A percentile compares a stretch with the other conserved stretches of the same genome.
These are phyloP conservation scores for Phaffia australis DNA, from an alignment of 768 basidiomycete species.

Conservation along the genomic window DNA sequence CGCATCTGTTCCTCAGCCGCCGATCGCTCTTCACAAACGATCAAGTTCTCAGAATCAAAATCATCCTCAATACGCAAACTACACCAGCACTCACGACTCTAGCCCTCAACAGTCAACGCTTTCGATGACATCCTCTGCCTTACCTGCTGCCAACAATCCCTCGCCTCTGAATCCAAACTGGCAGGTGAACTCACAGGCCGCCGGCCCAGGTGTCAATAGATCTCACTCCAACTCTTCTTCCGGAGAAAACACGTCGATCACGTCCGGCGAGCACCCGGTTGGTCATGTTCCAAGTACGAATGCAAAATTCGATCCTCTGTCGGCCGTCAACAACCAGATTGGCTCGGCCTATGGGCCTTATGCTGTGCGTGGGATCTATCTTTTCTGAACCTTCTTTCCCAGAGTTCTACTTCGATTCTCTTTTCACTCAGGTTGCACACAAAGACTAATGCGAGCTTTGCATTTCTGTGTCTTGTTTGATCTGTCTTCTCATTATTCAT, in stretches of 20 bases:
- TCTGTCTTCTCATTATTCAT: not conserved
- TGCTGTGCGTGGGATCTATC: not conserved
- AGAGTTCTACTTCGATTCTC: not conserved
- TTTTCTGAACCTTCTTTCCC: not conserved
- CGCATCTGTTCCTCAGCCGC: too few species aligned
- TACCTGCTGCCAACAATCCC: not conserved
- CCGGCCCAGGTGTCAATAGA: not conserved
- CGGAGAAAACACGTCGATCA: not conserved
- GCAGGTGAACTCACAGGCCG: not conserved
- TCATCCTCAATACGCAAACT: too few species aligned
- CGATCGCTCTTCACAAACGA: too few species aligned
- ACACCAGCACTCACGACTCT: too few species aligned
- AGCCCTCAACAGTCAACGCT: too few species aligned
- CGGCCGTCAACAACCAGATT: not conserved
- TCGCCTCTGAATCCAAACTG: conserved; percentile 13
- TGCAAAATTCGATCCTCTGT: not conserved
- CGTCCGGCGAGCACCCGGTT: not conserved
- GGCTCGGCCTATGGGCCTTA: conserved; percentile 8
- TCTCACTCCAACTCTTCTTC: conserved; percentile 2
- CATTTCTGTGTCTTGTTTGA: not conserved
- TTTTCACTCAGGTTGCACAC: not conserved
- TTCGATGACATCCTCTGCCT: too few species aligned
- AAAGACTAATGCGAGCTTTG: too few species aligned
- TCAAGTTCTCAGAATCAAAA: too few species aligned
- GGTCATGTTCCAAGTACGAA: not conserved